Base-by-base conservation (phyloP, 2,329 filamentous ascomycete genomes). In the Aspergillus sergii region DNA sequence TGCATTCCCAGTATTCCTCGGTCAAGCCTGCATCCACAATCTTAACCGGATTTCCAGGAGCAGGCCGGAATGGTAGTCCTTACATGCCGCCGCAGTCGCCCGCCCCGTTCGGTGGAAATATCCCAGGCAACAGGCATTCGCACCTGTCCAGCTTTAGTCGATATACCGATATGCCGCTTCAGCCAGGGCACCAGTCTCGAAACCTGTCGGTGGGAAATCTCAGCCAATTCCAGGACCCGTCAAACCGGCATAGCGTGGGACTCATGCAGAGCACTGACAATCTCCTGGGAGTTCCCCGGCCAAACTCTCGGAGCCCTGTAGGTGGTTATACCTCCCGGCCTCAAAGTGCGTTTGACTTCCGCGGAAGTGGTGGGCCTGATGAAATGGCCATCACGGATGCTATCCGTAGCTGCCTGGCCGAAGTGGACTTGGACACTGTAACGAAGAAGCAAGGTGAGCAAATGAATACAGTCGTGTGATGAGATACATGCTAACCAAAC, bases 1-100 rank as follows among this genome's bases (percentile, higher is more conserved):
- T 98, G 85, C 94, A 93, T 77, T 97, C 93, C 0, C 89, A 96
- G 64, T 98, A 98, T 83, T 97, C 94, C 6, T 96, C 93, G 0
- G 92, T 94, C 64, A 90, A 94, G 85, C 83, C 94, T 78, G 85
- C 93, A 5, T 90, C 93, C 9, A 97, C 94, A 2, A 90, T 98
- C 67, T 85, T 97, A 63, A 93, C 92, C 16, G 93, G 93, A 60
- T 92, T 97, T 80, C 90, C 87, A 48, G 85, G 86, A 58, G 88
- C 89, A 53, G 78, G 77, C 23, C 88, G 87, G 66, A 78, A 76
- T 65, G 72, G 67, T 66, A 78, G 71, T 66, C 83, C 89, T 2
- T 94, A 91, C 79, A 92, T 95, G 86, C 91, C 94, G 12, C 93
- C 94, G 12, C 89, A 90, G 67, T 94, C 91, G 0, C 92, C 93